Conservation (phyloP, 2,329 filamentous ascomycete genomes). For the Fusarium nisikadoi region DNA sequence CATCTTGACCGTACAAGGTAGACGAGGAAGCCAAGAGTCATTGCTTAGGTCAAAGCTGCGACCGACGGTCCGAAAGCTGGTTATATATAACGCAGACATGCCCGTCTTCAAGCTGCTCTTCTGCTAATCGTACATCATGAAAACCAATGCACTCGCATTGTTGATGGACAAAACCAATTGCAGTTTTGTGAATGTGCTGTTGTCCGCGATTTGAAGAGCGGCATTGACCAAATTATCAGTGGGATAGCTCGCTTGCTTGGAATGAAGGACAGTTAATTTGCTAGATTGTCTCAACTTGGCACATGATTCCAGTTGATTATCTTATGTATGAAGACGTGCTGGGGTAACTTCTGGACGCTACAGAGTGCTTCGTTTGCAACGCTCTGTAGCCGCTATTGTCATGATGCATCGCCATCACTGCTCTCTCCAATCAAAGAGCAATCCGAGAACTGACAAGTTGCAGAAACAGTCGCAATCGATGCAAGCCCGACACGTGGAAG, state of each 20-base stretch:
- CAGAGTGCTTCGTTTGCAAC: background rate
- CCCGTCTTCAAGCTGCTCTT: background rate
- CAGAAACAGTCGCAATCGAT: constrained; percentile 6
- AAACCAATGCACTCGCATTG: background rate
- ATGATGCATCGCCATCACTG: background rate
- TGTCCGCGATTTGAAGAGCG: background rate
- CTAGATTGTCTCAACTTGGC: background rate
- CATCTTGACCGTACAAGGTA: constrained; percentile 8
- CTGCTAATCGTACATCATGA: background rate
- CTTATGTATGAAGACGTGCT: background rate
- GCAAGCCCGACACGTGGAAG: constrained; percentile 29
- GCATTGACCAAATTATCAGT: background rate
- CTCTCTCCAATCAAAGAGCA: constrained; percentile 11
- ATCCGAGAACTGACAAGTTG: background rate
- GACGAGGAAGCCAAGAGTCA: constrained; percentile 22
- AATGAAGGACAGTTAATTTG: background rate
- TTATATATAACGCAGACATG: background rate
- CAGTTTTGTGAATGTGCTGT: background rate
- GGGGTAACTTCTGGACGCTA: background rate
- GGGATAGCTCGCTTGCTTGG: background rate
- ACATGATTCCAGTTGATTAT: background rate
- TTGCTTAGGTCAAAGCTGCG: background rate
- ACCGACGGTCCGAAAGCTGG: constrained; percentile 28
- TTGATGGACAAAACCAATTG: background rate
- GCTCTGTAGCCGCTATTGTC: background rate